Conservation (phyloP, 176 grass and related monocot species). For the Sorghum bicolor region Sorghum_bicolor_NCBIv3 NC_012872.2:73684501-73685000, state of each 20-base stretch:
- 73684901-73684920: background rate
- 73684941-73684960: background rate
- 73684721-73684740: conserved; percentile 93
- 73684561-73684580: background rate
- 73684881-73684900: conserved; percentile 13
- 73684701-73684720: conserved; percentile 66
- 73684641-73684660: conserved; percentile 22
- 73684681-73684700: conserved; percentile 37
- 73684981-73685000: conserved; percentile 96
- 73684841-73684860: background rate
- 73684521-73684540: conserved; percentile 2
- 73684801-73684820: conserved; percentile 16
- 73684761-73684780: conserved; percentile 96
- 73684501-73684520: background rate
- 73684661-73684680: conserved; percentile 30
- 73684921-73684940: background rate
- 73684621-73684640: conserved; percentile 30
- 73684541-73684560: background rate
- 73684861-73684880: conserved; percentile 7
- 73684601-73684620: conserved; percentile 8
- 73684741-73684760: conserved; percentile 96
- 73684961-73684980: conserved; percentile 66
- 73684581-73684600: background rate
- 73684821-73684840: conserved; percentile 33
- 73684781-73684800: conserved; percentile 93